Evolutionary conservation across 345 rosid species (phyloP), one percentile per base, ranked within the genome.

Genomic region (Salix exigua): DNA sequence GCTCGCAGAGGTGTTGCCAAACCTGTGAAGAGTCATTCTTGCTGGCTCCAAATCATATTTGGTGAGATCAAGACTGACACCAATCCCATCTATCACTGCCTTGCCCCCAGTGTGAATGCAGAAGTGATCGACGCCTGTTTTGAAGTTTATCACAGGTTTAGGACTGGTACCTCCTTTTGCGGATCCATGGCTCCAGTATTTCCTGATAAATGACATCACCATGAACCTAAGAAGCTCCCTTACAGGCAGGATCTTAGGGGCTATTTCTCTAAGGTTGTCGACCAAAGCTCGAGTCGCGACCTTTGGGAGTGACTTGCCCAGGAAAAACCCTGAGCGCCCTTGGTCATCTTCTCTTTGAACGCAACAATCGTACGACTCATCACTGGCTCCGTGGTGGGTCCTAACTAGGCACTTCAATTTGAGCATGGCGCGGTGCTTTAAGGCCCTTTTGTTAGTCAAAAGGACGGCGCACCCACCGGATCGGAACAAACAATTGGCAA

Each of bases 101-200:
- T 93, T 96, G 7, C 98, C 98, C 13, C 98, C 98, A 0, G 98
- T 91, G 79, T 96, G 99, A 35, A 96, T 77, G 79, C 97, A 92
- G 70, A 96, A 96, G 72, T 96, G 99, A 25, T 96, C 95, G 0
- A 96, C 90, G 3, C 98, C 99, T 0, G 89, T 88, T 71, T 86
- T 88, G 83, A 96, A 88, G 79, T 95, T 89, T 10, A 95, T 74
- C 64, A 75, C 89, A 0, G 97, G 84, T 51, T 87, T 86, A 0
- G 77, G 44, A 0, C 4, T 53, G 11, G 38, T 8, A 11, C 46
- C 77, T 28, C 87, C 83, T 40, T 83, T 78, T 0, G 33, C 2
- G 13, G 71, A 46, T 2, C 48, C 38, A 35, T 35, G 37, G 4
- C n/a, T 8, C 42, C 42, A 73, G 79, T 83, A 72, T 76, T 88